Evolutionary conservation across 805 yeast species (phyloP).

Genomic region (Metschnikowia picachoensis): DNA sequence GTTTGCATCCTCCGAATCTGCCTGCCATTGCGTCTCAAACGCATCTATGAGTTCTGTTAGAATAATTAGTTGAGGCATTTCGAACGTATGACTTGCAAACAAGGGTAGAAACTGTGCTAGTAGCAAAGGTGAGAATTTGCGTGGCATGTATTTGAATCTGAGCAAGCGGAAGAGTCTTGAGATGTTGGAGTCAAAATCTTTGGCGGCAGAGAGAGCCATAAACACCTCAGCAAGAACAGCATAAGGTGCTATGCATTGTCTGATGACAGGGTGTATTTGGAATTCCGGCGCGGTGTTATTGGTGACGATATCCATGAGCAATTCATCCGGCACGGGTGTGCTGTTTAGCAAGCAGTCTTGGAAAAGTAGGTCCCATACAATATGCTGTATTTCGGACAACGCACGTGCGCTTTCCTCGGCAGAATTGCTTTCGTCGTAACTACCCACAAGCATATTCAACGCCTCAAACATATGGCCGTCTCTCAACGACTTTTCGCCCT

Average conservation of each 20-base stretch:
- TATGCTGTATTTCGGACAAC: slow-evolving; percentile 45
- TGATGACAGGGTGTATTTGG: slow-evolving; percentile 51
- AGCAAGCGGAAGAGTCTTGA: slow-evolving; percentile 48
- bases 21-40: slow-evolving; percentile 25
- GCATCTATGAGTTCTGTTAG: slow-evolving; percentile 37
- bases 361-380: slow-evolving; percentile 57
- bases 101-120: slow-evolving; percentile 47
- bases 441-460: slow-evolving; percentile 57
- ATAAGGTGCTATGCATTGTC: slow-evolving; percentile 69
- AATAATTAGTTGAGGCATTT: slow-evolving; percentile 19
- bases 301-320: slow-evolving; percentile 47
- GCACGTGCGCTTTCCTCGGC: slow-evolving; percentile 24
- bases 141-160: slow-evolving; percentile 42
- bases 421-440: slow-evolving; percentile 43
- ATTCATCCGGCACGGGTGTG: slow-evolving; percentile 51
- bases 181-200: slow-evolving; percentile 22
- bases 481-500: slow-evolving; percentile 46
- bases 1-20: slow-evolving; percentile 28
- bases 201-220: slow-evolving; percentile 20
- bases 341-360: slow-evolving; percentile 55
- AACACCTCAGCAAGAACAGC: slow-evolving; percentile 56
- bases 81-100: slow-evolving; percentile 20
- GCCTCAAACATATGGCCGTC: slow-evolving; percentile 62
- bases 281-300: slow-evolving; percentile 31
- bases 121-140: slow-evolving; percentile 45